These are phyloP conservation scores for Digitaria exilis DNA, from an alignment of 202 grass and related monocot genomes.

Conservation along the genomic window DNA sequence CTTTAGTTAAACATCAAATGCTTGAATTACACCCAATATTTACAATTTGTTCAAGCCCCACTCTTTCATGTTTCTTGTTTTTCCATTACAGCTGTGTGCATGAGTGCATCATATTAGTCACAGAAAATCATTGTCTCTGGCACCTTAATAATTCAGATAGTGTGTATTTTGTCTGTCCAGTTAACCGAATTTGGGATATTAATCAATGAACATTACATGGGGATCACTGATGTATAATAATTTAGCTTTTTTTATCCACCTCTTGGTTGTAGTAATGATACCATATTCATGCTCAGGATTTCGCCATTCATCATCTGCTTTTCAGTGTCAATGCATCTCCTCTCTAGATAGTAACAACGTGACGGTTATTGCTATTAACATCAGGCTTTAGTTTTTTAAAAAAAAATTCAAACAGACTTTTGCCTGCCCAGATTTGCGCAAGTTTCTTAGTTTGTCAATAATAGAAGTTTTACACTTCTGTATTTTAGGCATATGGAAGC, in stretches of 20 bases:
- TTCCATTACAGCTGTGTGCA: not conserved
- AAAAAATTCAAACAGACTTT: conserved; percentile 8
- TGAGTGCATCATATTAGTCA: not conserved
- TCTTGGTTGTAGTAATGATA: conserved; percentile 17
- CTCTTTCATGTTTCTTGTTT: not conserved
- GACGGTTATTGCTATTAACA: conserved; percentile 15
- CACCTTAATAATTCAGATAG: not conserved
- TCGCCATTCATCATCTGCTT: not conserved
- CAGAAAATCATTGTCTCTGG: not conserved
- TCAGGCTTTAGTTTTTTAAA: conserved; percentile 23
- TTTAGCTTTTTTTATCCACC: not conserved
- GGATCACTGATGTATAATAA: not conserved
- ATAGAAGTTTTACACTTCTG: conserved; percentile 27
- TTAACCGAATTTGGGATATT: conserved; percentile 15
- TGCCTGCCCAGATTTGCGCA: not conserved
- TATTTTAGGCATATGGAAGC: conserved; percentile 72
- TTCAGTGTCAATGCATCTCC: not conserved
- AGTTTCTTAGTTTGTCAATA: conserved; percentile 4
- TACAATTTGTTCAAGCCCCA: not conserved
- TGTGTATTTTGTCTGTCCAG: not conserved
- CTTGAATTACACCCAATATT: not conserved
- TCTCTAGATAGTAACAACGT: conserved; percentile 10
- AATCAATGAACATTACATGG: not conserved
- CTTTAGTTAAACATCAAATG: not conserved
- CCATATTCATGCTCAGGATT: not conserved